A percentile compares a stretch with the other conserved stretches of the same genome.
Conservation (phyloP, 2,329 filamentous ascomycete species). For the Zopfia rhizophila region DNA sequence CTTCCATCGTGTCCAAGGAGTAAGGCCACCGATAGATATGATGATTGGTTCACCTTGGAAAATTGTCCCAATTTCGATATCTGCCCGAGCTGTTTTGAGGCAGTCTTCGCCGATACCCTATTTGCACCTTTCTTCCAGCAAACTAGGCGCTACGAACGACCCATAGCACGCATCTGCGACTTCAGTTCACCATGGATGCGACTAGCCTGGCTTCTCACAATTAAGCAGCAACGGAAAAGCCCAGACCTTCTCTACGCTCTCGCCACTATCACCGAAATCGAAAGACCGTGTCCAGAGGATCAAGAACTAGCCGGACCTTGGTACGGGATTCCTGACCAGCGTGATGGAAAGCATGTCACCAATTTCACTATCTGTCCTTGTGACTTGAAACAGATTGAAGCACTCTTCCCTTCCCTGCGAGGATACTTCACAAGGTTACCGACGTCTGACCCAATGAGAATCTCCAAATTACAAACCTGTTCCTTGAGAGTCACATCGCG, state of each 20-base stretch:
- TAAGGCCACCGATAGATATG: slow-evolving; percentile 68
- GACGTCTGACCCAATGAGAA: slow-evolving; percentile 58
- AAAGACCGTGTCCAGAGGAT: slow-evolving; percentile 68
- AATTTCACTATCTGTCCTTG: slow-evolving; percentile 80
- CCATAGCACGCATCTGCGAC: slow-evolving; percentile 74
- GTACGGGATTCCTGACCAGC: slow-evolving; percentile 78
- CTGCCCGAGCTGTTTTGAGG: slow-evolving; percentile 81
- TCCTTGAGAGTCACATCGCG: slow-evolving; percentile 72
- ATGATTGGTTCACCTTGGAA: slow-evolving; percentile 84
- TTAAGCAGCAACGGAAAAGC: slow-evolving; percentile 74
- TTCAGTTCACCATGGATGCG: slow-evolving; percentile 86
- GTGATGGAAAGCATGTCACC: slow-evolving; percentile 70
- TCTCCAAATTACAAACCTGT: slow-evolving; percentile 64
- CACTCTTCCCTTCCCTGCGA: slow-evolving; percentile 76
- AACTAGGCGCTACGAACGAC: slow-evolving; percentile 66
- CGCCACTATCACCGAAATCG: slow-evolving; percentile 68
- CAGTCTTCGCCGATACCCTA: slow-evolving; percentile 73
- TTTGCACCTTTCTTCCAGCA: slow-evolving; percentile 75
- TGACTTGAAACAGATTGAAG: slow-evolving; percentile 77
- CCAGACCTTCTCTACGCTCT: slow-evolving; percentile 76
- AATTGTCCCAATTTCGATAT: slow-evolving; percentile 78
- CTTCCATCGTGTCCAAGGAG: slow-evolving; percentile 74
- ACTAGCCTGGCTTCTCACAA: slow-evolving; percentile 82
- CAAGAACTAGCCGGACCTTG: slow-evolving; percentile 70
- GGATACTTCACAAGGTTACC: slow-evolving; percentile 68